Evolutionary conservation across 352 stramenopile species (phyloP), one percentile per base, ranked within the genome.

Genomic region (Phytophthora cajani): DNA sequence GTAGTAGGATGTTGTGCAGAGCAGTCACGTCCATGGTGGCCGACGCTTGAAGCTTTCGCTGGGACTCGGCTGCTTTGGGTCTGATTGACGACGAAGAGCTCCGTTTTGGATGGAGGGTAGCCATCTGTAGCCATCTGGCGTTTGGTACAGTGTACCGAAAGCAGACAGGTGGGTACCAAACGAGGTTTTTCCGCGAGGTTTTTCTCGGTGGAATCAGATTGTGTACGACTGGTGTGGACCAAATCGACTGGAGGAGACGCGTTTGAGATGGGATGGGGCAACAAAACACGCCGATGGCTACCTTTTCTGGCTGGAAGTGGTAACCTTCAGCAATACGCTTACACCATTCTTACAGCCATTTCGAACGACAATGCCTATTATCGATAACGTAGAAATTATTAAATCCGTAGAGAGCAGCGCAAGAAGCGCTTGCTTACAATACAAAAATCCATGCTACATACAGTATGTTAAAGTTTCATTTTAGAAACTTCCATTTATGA

Each of bases 1-100:
- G 85, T 64, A 95, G 77, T 62, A 96, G 76, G 75, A 95, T 93
- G 79, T 96, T 96, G 80, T 97, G 88, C 57, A 98, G 81, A 30
- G 85, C 90, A 67, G 90, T 75, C 54, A 89, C 90, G 88, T 98
- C 91, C 81, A 98, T 97, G 58, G 70, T 74, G 67, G 33, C 21
- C 30, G 30, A 36, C 30, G 30, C 30, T 36, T 36, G 30, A 36
- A 36, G 47, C 60, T 64, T 57, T 67, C 14, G 55, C 56, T 60
- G 42, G 27, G 56, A 58, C 50, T 68, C n/a, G 53, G 59, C 49
- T 68, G 53, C 59, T 73, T 69, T 69, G 16, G 32, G 44, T 72
- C 59, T 68, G 62, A 68, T 64, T 77, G 61, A 77, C 63, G 50
- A 67, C 19, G 2, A 49, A n/a, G 42, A 53, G 62, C 62, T 57